Percentiles rank a stretch among this genome's conserved stretches.
phyloP scores from a whole-genome alignment of 192 early-diverging fungal species.

The Coemansia aciculifera region DNA sequence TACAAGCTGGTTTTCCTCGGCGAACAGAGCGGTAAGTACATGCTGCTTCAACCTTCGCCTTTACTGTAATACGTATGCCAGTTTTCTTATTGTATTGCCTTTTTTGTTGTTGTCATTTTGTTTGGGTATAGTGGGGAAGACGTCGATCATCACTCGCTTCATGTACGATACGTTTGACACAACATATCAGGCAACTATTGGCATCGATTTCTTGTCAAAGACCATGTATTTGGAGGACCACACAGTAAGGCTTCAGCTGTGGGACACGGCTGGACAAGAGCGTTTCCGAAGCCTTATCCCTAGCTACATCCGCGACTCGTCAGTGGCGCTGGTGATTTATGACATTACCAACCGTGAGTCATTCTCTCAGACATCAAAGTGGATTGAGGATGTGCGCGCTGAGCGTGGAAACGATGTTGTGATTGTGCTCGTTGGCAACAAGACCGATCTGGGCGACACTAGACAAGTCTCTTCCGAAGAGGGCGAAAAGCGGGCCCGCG shows the following conservation, averaged over 20 bases:
- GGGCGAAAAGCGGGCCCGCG: constrained; percentile 96
- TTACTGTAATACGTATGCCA: not conserved
- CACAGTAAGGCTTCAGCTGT: constrained; percentile 96
- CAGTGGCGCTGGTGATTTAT: constrained; percentile 95
- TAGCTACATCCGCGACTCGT: constrained; percentile 97
- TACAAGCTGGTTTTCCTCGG: constrained; percentile 99
- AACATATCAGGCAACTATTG: constrained; percentile 96
- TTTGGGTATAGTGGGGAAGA: constrained; percentile 82
- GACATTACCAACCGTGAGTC: constrained; percentile 97
- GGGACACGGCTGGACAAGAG: constrained; percentile 99
- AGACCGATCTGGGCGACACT: constrained; percentile 96
- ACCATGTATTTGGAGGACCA: constrained; percentile 99
- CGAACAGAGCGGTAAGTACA: constrained; percentile 90
- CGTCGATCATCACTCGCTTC: constrained; percentile 97
- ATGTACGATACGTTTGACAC: constrained; percentile 99
- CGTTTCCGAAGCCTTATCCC: constrained; percentile 97
- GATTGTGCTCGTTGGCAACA: constrained; percentile 98
- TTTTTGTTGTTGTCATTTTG: not conserved
- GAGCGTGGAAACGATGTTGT: constrained; percentile 98
- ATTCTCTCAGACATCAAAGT: constrained; percentile 95
- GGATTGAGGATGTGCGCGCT: constrained; percentile 98
- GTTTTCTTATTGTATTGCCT: not conserved
- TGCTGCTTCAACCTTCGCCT: not conserved
- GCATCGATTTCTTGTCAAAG: constrained; percentile 98
- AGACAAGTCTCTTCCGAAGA: constrained; percentile 94